Evolutionary conservation across 345 rosid species (phyloP).

Genomic region (Carallia brachiata): DNA sequence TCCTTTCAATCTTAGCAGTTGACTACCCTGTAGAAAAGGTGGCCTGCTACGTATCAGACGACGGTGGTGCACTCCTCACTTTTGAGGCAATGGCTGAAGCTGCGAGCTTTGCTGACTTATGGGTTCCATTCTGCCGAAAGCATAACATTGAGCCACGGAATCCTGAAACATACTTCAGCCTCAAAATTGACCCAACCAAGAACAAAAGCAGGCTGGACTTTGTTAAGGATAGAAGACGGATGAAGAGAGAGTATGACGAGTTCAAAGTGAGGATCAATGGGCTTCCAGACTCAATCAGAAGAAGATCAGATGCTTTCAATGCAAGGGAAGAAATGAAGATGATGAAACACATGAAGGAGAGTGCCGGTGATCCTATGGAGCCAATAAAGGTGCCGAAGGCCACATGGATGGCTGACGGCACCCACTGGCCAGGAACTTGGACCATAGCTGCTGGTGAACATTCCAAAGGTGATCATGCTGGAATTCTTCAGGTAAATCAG

Average conservation of each 20-base stretch:
- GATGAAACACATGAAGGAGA: conserved; percentile 78
- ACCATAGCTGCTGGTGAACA: conserved; percentile 55
- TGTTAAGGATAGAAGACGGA: conserved; percentile 80
- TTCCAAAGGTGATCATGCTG: conserved; percentile 91
- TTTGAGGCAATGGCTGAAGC: conserved; percentile 99
- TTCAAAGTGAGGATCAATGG: conserved; percentile 91
- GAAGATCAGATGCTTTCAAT: conserved; percentile 92
- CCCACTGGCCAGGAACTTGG: conserved; percentile 98
- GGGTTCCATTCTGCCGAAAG: conserved; percentile 95
- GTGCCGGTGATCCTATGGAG: conserved; percentile 66
- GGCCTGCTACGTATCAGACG: conserved; percentile 81
- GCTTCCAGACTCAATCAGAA: conserved; percentile 80
- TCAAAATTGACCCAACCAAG: conserved; percentile 85
- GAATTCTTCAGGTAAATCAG: conserved; percentile 57
- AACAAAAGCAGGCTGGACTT: conserved; percentile 80
- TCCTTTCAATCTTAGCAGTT: conserved; percentile 75
- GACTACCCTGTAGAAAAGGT: conserved; percentile 93
- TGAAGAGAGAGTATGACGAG: conserved; percentile 90
- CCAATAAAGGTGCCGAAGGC: conserved; percentile 67
- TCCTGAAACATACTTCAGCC: conserved; percentile 74
- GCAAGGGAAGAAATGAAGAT: conserved; percentile 96
- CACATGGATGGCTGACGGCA: conserved; percentile 99
- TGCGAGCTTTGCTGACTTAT: conserved; percentile 83
- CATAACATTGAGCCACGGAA: conserved; percentile 87
- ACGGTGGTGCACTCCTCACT: conserved; percentile 90